Percentiles rank a stretch among this genome's conserved stretches.
Evolutionary conservation across 768 basidiomycete genomes (phyloP).

Genomic region (Botryobasidium botryosum): DNA sequence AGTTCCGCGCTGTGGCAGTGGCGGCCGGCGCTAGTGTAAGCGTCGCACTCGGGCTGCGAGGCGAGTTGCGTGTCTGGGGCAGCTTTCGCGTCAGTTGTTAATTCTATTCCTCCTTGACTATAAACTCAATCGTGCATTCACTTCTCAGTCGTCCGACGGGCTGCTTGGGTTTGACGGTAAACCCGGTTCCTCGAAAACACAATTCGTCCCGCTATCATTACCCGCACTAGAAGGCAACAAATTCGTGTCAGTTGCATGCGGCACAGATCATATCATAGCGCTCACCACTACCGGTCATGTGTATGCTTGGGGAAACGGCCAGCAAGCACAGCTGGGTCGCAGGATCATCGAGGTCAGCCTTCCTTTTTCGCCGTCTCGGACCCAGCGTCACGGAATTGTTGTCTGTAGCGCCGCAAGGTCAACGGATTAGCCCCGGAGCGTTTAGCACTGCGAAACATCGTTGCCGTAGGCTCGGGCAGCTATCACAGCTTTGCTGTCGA

Average conservation of each 20-base stretch:
- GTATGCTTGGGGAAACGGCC: conserved; percentile 80
- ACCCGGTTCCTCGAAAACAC: conserved; percentile 45
- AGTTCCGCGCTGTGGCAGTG: conserved; percentile 69
- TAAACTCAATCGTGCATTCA: not conserved
- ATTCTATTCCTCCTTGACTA: not conserved
- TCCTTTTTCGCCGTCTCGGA: too few relatives aligned
- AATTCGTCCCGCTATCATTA: conserved; percentile 38
- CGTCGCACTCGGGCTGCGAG: conserved; percentile 63
- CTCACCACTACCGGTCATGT: conserved; percentile 78
- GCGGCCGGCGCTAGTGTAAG: conserved; percentile 80
- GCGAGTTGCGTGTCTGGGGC: conserved; percentile 76
- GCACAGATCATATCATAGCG: conserved; percentile 79
- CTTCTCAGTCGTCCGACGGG: conserved; percentile 31
- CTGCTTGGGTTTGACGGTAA: conserved; percentile 51
- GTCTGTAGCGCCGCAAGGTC: conserved; percentile 71
- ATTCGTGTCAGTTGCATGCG: conserved; percentile 59
- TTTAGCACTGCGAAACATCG: conserved; percentile 55
- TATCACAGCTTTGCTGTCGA: conserved; percentile 88
- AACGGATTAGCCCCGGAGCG: conserved; percentile 82
- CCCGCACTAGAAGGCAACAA: conserved; percentile 22
- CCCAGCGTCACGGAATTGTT: too few relatives aligned
- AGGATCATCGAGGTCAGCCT: conserved; percentile 81
- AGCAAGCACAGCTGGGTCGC: conserved; percentile 82
- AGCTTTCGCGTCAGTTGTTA: conserved; percentile 55
- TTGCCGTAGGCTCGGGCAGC: conserved; percentile 59